Conservation (phyloP, 208 protist species). For the Perkinsela sp. region DNA sequence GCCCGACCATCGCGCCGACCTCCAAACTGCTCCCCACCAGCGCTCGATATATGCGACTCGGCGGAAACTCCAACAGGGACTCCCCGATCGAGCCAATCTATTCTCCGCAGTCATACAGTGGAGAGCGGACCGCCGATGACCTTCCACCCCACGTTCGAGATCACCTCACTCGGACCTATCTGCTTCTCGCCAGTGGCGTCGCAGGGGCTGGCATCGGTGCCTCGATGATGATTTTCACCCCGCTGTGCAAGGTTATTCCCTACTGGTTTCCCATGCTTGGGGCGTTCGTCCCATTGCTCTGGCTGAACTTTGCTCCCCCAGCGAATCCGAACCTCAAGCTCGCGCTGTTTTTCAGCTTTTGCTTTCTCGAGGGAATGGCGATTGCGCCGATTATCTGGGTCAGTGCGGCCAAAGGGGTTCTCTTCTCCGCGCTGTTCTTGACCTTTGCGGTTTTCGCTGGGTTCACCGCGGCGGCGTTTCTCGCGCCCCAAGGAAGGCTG, state of each 20-base stretch:
- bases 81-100: neutral
- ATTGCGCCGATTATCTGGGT: conserved; percentile 32
- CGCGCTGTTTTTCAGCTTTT: conserved; percentile 35
- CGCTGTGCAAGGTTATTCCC: conserved; percentile 24
- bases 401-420: conserved; percentile 34
- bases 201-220: conserved; percentile 11
- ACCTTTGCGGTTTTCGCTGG: conserved; percentile 45
- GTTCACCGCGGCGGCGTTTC: conserved; percentile 44
- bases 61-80: neutral
- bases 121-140: conserved; percentile 15
- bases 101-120: conserved; percentile 2
- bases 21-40: too few species aligned
- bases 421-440: conserved; percentile 32
- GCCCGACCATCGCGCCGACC: too few species aligned
- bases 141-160: conserved; percentile 40
- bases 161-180: conserved; percentile 48
- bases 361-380: conserved; percentile 41
- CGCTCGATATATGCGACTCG: neutral
- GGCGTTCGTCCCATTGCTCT: conserved; percentile 43
- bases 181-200: conserved; percentile 19
- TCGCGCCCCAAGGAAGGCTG: conserved; percentile 32
- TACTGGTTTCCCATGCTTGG: conserved; percentile 47
- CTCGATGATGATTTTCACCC: conserved; percentile 40
- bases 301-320: conserved; percentile 38
- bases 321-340: conserved; percentile 28